Evolutionary conservation across 2,329 filamentous ascomycete genomes (phyloP).

Genomic region (Sporothrix brunneoviolacea): DNA sequence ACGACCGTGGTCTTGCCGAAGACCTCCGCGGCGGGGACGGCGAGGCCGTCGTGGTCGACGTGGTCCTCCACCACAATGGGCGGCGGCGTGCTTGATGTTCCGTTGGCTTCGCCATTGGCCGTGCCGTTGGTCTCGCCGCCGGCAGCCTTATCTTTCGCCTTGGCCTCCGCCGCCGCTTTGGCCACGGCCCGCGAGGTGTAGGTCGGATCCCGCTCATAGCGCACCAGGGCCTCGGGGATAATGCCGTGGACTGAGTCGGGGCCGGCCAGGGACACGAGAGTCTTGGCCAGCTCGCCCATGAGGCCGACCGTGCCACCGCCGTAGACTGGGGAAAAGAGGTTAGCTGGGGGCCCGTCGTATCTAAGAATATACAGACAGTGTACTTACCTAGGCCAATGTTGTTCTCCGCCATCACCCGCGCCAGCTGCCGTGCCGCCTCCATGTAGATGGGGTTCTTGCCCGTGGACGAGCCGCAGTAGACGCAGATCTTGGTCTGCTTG

Average conservation of each 20-base stretch:
- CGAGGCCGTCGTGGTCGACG: constrained; percentile 29
- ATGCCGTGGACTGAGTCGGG: constrained; percentile 83
- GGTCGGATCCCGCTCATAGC: constrained; percentile 63
- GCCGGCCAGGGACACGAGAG: constrained; percentile 75
- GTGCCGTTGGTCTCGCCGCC: constrained; percentile 6
- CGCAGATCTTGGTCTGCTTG: constrained; percentile 65
- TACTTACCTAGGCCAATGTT: constrained; percentile 65
- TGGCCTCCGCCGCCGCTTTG: neutral
- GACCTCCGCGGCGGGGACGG: constrained; percentile 54
- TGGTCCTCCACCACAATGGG: no score
- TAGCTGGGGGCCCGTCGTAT: no score
- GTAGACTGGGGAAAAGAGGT: constrained; percentile 54
- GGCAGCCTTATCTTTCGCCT: neutral
- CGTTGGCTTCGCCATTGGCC: neutral
- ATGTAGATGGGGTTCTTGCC: constrained; percentile 70
- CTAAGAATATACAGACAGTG: no score
- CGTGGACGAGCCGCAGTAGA: constrained; percentile 82
- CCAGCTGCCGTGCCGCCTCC: constrained; percentile 70
- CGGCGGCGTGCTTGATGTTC: no score
- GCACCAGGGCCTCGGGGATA: constrained; percentile 79
- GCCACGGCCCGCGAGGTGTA: constrained; percentile 37
- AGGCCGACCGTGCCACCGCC: constrained; percentile 90
- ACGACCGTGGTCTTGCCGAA: constrained; percentile 87
- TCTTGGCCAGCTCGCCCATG: constrained; percentile 90
- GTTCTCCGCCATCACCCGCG: constrained; percentile 63